A percentile compares a stretch with the other conserved stretches of the same genome.
These are phyloP conservation scores for Trichoderma atrobrunneum DNA, from an alignment of 2,329 filamentous ascomycete species.

Conservation along the genomic window DNA sequence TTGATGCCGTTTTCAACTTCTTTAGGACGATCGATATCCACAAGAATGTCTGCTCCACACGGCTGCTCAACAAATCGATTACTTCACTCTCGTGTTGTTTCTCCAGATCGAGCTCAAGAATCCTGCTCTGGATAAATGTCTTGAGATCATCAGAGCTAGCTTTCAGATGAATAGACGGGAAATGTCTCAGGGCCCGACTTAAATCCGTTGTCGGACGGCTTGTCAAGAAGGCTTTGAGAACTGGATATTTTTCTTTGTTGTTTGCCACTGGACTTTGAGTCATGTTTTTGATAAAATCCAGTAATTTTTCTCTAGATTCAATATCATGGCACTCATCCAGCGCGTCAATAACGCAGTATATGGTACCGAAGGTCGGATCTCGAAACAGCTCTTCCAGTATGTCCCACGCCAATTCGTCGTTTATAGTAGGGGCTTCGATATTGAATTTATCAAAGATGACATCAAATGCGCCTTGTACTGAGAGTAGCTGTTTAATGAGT, in stretches of 20 bases:
- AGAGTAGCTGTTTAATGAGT: background rate
- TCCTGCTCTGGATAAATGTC: background rate
- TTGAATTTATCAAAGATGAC: background rate
- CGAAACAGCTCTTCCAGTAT: background rate
- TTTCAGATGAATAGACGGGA: background rate
- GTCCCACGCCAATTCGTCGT: background rate
- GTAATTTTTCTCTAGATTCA: background rate
- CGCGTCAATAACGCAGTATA: constrained; percentile 4
- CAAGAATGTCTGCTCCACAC: background rate
- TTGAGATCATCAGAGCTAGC: background rate
- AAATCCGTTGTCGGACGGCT: background rate
- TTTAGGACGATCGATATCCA: background rate
- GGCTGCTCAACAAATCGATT: background rate
- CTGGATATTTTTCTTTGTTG: no score
- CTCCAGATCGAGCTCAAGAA: background rate
- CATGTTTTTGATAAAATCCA: background rate
- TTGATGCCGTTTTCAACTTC: background rate
- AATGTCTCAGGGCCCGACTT: background rate
- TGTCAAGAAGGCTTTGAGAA: background rate
- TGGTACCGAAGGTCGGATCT: background rate
- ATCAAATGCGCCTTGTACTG: background rate
- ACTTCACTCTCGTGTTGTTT: background rate
- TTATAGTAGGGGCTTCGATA: background rate
- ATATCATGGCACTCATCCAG: background rate
- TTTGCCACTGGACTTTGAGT: background rate